Evolutionary conservation across 495 filamentous ascomycete species (phyloP).

Genomic region (Penicillium psychrofluorescens): DNA sequence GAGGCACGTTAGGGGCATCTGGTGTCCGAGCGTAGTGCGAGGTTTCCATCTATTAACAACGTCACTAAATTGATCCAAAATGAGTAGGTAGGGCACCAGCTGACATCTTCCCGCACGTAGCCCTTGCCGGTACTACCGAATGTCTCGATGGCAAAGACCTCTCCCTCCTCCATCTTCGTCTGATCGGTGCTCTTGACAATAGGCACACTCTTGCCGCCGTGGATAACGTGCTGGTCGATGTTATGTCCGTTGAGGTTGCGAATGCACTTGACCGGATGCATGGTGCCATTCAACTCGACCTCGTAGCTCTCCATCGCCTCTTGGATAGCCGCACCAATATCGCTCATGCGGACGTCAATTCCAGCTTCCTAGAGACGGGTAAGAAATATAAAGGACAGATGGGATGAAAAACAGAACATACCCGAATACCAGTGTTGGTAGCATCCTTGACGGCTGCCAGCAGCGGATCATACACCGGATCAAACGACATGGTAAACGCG

Average conservation of each 20-base stretch:
- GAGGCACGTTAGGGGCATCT: conserved; percentile 59
- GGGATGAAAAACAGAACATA: conserved; percentile 9
- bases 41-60: conserved; percentile 46
- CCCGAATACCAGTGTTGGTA: conserved; percentile 76
- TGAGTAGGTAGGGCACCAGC: conserved; percentile 9
- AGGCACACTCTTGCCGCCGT: conserved; percentile 83
- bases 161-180: conserved; percentile 92
- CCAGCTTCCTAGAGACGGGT: conserved; percentile 53
- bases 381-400: neutral
- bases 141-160: conserved; percentile 89
- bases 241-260: conserved; percentile 86
- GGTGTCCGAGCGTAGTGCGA: conserved; percentile 67
- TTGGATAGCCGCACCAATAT: conserved; percentile 73
- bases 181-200: conserved; percentile 75
- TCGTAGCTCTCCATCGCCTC: conserved; percentile 90
- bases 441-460: conserved; percentile 76
- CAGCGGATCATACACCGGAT: conserved; percentile 78
- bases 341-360: conserved; percentile 70
- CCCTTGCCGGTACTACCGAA: conserved; percentile 91
- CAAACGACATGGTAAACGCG: conserved; percentile 85
- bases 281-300: conserved; percentile 68
- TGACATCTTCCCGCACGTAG: conserved; percentile 70
- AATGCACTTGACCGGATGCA: conserved; percentile 76
- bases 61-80: too few species aligned
- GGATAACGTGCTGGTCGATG: conserved; percentile 79